A percentile compares a stretch with the other conserved stretches of the same genome.
Conservation (phyloP, 2,329 filamentous ascomycete genomes). For the Phoma sp. region DNA sequence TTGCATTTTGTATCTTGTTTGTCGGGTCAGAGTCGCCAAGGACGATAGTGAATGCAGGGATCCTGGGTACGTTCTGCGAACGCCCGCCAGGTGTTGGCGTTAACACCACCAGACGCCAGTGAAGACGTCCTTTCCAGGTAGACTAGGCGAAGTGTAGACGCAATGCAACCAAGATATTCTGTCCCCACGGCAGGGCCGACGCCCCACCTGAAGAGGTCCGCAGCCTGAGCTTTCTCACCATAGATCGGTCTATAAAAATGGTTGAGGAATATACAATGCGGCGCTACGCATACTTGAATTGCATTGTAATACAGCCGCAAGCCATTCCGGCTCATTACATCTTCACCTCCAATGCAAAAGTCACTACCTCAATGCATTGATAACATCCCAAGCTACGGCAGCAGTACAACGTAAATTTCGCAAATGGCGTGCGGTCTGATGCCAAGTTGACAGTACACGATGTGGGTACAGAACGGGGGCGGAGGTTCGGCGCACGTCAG, state of each 20-base stretch:
- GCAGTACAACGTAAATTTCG: neutral
- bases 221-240: neutral
- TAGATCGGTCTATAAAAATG: neutral
- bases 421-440: slow-evolving; percentile 8
- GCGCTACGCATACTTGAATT: too few species aligned
- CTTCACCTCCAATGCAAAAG: neutral
- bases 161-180: slow-evolving; percentile 3
- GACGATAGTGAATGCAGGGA: slow-evolving; percentile 17
- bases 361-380: neutral
- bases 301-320: neutral
- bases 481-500: slow-evolving; percentile 41
- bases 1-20: slow-evolving; percentile 28
- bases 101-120: slow-evolving; percentile 7
- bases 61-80: slow-evolving; percentile 15
- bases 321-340: neutral
- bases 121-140: neutral
- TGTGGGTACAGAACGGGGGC: slow-evolving; percentile 23
- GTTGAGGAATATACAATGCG: neutral
- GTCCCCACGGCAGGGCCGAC: neutral
- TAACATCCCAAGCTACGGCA: neutral
- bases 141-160: slow-evolving; percentile 4
- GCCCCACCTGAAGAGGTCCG: neutral
- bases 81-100: slow-evolving; percentile 14
- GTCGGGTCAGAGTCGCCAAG: slow-evolving; percentile 23
- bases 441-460: slow-evolving; percentile 37